Percentiles rank a stretch among this genome's conserved stretches.
Evolutionary conservation across 305 asterid species (phyloP).

Genomic region (Coffea humblotiana): DNA sequence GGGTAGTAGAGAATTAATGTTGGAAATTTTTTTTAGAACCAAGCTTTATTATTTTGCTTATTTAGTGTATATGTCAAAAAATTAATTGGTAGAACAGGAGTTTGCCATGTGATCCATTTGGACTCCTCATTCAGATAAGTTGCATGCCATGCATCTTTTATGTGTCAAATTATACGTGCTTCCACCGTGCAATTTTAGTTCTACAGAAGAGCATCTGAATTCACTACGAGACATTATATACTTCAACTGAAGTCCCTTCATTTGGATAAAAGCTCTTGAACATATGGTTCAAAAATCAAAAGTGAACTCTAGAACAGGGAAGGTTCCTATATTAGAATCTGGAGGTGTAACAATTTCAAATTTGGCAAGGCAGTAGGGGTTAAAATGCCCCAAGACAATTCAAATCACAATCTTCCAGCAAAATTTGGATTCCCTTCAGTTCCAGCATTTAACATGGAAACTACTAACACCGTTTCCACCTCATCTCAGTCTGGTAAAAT

Average conservation of each 20-base stretch:
- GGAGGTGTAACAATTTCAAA: constrained; percentile 50
- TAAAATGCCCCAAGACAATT: constrained; percentile 31
- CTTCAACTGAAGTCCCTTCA: constrained; percentile 76
- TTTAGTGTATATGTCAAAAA: too few species aligned
- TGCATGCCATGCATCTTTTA: too few species aligned
- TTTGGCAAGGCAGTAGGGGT: constrained; percentile 34
- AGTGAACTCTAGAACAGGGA: constrained; percentile 26
- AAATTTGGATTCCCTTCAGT: constrained; percentile 44
- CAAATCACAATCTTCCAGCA: constrained; percentile 39
- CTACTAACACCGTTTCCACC: constrained; percentile 29
- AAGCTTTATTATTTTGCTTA: too few species aligned
- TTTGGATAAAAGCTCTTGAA: constrained; percentile 70
- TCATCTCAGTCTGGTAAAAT: constrained; percentile 35
- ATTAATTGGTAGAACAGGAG: too few species aligned
- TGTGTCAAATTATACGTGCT: too few species aligned
- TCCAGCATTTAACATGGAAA: constrained; percentile 50
- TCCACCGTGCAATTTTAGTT: too few species aligned
- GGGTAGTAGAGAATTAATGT: too few species aligned
- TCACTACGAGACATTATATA: constrained; percentile 31
- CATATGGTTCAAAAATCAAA: constrained; percentile 64
- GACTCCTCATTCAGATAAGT: too few species aligned
- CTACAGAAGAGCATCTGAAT: too few species aligned
- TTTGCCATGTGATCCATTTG: too few species aligned
- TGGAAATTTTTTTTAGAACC: too few species aligned
- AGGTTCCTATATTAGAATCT: constrained; percentile 65